Conservation (phyloP, 768 basidiomycete genomes). For the Scleroderma bovista region DNA sequence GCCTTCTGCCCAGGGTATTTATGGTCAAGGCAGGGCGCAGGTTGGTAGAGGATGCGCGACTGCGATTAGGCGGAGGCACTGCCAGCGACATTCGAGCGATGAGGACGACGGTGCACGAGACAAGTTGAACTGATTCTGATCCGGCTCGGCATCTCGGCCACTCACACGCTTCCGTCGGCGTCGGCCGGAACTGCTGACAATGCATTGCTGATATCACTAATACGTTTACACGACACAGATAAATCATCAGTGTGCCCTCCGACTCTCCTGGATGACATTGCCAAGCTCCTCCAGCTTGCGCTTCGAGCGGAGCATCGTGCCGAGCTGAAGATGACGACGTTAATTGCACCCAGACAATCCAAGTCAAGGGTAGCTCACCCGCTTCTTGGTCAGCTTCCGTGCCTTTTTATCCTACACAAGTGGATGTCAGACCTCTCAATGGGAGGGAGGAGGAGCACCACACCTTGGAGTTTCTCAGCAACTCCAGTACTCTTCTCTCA, state of each 20-base stretch:
- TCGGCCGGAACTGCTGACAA: not conserved
- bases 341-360: not conserved
- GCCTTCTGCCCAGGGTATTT: constrained; percentile 49
- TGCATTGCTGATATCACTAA: not conserved
- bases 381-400: constrained; percentile 98
- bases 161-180: not conserved
- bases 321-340: constrained; percentile 52
- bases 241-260: constrained; percentile 52
- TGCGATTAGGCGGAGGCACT: constrained; percentile 41
- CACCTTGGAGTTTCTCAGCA: constrained; percentile 96
- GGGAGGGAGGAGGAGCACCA: constrained; percentile 23
- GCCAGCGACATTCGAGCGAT: constrained; percentile 25
- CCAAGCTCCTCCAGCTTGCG: constrained; percentile 97
- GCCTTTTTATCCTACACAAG: constrained; percentile 90
- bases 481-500: constrained; percentile 95
- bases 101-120: not conserved
- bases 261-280: constrained; percentile 88
- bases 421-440: not conserved
- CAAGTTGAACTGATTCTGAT: not conserved
- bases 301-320: constrained; percentile 97
- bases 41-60: constrained; percentile 56
- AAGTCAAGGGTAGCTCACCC: constrained; percentile 53
- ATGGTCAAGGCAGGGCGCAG: constrained; percentile 49
- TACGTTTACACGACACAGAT: constrained; percentile 8
- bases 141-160: constrained; percentile 19